Conservation (phyloP, 352 stramenopile genomes). For the Phytopythium oedochilum region DNA sequence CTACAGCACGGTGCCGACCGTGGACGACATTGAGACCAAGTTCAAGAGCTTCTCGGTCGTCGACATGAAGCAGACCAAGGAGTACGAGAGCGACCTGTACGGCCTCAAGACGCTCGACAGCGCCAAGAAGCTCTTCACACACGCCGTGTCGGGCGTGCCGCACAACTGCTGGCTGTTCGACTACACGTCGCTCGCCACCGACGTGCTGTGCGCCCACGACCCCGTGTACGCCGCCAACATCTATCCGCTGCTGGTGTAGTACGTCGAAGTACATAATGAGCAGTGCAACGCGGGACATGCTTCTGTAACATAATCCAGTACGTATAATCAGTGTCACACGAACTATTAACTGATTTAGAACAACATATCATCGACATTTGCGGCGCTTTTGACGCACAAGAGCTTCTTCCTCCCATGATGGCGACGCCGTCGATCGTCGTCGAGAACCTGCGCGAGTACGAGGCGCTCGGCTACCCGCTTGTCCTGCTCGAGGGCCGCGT, state of each 20-base stretch:
- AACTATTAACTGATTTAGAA: no score
- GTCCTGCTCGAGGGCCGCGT: conserved; percentile 48
- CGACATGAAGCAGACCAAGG: conserved; percentile 23
- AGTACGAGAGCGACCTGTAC: conserved; percentile 34
- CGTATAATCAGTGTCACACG: no score
- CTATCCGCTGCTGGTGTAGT: conserved; percentile 22
- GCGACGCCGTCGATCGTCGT: conserved; percentile 36
- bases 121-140: conserved; percentile 15
- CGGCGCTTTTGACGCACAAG: no score
- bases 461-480: conserved; percentile 53
- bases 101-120: conserved; percentile 31
- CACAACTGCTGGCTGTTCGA: conserved; percentile 42
- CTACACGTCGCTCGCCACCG: conserved; percentile 25
- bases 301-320: no score
- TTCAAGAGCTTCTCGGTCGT: conserved; percentile 24
- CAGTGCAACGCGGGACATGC: no score
- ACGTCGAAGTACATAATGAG: no score
- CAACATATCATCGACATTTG: no score
- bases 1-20: conserved; percentile 27
- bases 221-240: conserved; percentile 27
- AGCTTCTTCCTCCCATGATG: no score
- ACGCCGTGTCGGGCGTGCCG: conserved; percentile 19
- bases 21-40: conserved; percentile 25
- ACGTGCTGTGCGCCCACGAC: conserved; percentile 16
- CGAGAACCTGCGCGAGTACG: conserved; percentile 81